phyloP scores from a whole-genome alignment of 345 rosid genomes.

The Boechera divaricarpa region DNA sequence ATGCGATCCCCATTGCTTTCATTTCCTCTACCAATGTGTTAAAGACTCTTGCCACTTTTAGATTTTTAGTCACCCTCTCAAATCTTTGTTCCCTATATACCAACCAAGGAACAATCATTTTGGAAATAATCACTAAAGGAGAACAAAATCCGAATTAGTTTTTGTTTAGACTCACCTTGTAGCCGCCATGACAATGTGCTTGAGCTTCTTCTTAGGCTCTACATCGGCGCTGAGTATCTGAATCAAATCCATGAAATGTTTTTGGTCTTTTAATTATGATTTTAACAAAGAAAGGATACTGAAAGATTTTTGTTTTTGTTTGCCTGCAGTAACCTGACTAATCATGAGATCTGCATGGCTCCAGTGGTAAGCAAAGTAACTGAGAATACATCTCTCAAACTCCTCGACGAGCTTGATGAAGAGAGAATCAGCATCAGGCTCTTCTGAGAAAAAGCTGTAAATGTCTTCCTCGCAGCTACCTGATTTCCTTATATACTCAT shows the following conservation, averaged over 20 bases:
- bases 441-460: slow-evolving; percentile 63
- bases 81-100: slow-evolving; percentile 77
- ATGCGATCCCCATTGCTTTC: slow-evolving; percentile 81
- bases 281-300: slow-evolving; percentile 12
- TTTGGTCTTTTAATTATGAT: neutral
- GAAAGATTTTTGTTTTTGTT: neutral
- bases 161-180: slow-evolving; percentile 55
- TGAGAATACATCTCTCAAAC: slow-evolving; percentile 89
- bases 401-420: slow-evolving; percentile 88
- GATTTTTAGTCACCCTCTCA: slow-evolving; percentile 75
- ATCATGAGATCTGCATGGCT: slow-evolving; percentile 73
- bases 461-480: slow-evolving; percentile 79
- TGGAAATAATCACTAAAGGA: neutral
- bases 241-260: slow-evolving; percentile 21
- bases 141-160: neutral
- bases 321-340: slow-evolving; percentile 63
- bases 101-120: slow-evolving; percentile 26
- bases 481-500: slow-evolving; percentile 72
- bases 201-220: slow-evolving; percentile 80
- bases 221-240: slow-evolving; percentile 75
- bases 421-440: slow-evolving; percentile 73
- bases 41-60: slow-evolving; percentile 81
- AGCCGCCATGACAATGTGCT: slow-evolving; percentile 83
- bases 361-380: slow-evolving; percentile 97
- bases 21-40: slow-evolving; percentile 83